phyloP scores from a whole-genome alignment of 2,329 filamentous ascomycete species.

The Aspergillus phoenicis region DNA sequence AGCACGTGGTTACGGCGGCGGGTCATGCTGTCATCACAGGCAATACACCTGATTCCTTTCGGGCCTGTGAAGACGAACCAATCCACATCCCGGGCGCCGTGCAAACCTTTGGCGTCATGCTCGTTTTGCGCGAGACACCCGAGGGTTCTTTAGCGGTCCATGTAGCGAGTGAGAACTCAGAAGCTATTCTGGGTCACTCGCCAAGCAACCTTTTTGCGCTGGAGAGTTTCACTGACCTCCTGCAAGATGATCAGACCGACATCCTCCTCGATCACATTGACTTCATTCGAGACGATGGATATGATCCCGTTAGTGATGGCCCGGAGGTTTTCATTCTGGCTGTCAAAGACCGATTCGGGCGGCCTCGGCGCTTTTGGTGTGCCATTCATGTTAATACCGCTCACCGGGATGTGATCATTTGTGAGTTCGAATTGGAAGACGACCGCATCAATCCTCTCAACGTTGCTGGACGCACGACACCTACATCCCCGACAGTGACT shows the following conservation, averaged over 20 bases:
- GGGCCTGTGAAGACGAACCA: conserved; percentile 86
- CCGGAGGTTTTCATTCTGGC: conserved; percentile 84
- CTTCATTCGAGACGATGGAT: conserved; percentile 81
- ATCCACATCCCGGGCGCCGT: conserved; percentile 82
- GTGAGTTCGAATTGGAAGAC: conserved; percentile 86
- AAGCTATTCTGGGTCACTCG: conserved; percentile 72
- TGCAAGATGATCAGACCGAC: conserved; percentile 81
- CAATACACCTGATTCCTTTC: conserved; percentile 68
- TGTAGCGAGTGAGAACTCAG: conserved; percentile 80
- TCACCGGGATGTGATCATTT: conserved; percentile 73
- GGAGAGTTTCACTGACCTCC: conserved; percentile 76
- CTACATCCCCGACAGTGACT: conserved; percentile 54
- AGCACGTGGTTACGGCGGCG: conserved; percentile 72
- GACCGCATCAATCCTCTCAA: conserved; percentile 61
- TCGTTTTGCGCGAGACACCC: conserved; percentile 67
- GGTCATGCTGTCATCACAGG: conserved; percentile 85
- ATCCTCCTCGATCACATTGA: conserved; percentile 84
- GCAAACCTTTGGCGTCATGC: conserved; percentile 75
- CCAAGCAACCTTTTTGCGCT: conserved; percentile 75
- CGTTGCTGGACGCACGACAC: conserved; percentile 21
- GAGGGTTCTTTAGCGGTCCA: conserved; percentile 71
- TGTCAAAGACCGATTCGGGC: conserved; percentile 60
- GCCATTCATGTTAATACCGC: conserved; percentile 75
- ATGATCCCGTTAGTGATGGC: conserved; percentile 72
- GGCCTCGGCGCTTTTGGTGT: conserved; percentile 76